Evolutionary conservation across 2,329 filamentous ascomycete species (phyloP).

Genomic region (Chrysosphaeria jannelii): DNA sequence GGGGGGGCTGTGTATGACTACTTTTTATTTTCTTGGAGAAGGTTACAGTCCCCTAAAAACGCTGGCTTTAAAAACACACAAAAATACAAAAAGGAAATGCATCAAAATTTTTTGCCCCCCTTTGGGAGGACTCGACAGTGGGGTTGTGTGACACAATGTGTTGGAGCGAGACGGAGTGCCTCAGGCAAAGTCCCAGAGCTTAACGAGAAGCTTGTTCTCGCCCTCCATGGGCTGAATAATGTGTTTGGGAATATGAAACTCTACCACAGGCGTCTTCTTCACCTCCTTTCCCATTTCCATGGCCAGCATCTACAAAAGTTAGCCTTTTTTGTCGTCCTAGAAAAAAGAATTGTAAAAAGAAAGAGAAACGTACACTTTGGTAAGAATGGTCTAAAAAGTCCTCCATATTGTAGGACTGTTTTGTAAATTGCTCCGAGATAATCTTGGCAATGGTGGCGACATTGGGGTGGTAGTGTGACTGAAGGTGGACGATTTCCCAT

Average conservation of each 20-base stretch:
- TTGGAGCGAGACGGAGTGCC: not conserved
- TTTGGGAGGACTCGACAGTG: no score
- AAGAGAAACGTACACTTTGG: slow-evolving; percentile 26
- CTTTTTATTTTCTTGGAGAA: no score
- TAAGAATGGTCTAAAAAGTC: slow-evolving; percentile 95
- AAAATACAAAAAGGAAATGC: no score
- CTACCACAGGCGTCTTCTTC: slow-evolving; percentile 64
- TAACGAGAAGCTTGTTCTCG: slow-evolving; percentile 24
- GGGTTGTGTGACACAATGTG: no score
- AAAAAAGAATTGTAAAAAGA: not conserved
- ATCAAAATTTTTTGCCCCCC: no score
- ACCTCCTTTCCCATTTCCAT: slow-evolving; percentile 58
- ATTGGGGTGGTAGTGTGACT: slow-evolving; percentile 88
- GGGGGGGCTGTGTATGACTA: no score
- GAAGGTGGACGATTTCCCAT: slow-evolving; percentile 80
- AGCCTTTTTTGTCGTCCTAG: no score
- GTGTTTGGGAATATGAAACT: slow-evolving; percentile 77
- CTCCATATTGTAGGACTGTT: slow-evolving; percentile 79
- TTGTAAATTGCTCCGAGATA: slow-evolving; percentile 88
- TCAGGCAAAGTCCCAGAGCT: slow-evolving; percentile 26
- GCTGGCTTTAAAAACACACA: no score
- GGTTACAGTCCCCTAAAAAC: no score
- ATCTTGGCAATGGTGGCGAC: slow-evolving; percentile 85
- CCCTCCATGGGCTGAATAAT: slow-evolving; percentile 28
- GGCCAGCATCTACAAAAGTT: slow-evolving; percentile 35